These are phyloP conservation scores for Xylaria intraflava DNA, from an alignment of 495 filamentous ascomycete genomes.

Conservation along the genomic window DNA sequence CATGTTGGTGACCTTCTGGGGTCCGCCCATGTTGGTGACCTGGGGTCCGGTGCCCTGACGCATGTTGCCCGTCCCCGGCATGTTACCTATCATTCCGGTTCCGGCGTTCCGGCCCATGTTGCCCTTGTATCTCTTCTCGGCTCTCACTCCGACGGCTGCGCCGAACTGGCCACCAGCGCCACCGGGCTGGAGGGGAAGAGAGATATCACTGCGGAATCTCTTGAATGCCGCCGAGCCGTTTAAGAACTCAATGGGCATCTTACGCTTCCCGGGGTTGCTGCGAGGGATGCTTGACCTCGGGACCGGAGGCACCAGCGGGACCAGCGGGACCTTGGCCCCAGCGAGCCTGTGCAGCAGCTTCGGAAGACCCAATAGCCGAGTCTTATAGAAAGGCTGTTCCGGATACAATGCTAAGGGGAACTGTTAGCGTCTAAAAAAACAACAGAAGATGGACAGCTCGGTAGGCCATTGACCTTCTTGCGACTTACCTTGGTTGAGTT, in stretches of 20 bases:
- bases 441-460: background rate
- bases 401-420: constrained; percentile 5
- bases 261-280: constrained; percentile 24
- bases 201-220: constrained; percentile 4
- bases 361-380: background rate
- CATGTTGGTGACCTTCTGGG: too few species aligned
- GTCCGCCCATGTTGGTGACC: too few species aligned
- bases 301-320: constrained; percentile 18
- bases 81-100: background rate
- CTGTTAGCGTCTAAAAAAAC: background rate
- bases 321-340: background rate
- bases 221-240: background rate
- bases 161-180: constrained; percentile 9
- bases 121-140: background rate
- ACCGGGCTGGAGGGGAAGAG: background rate
- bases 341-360: background rate
- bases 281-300: constrained; percentile 12
- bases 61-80: background rate
- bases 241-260: constrained; percentile 20
- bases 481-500: constrained; percentile 18
- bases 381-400: background rate
- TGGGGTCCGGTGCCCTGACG: too few species aligned
- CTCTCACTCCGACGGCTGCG: background rate
- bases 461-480: background rate
- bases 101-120: background rate